Evolutionary conservation across 495 filamentous ascomycete species (phyloP), one percentile per base, ranked within the genome.

Genomic region (Thermochaetoides thermophila): DNA sequence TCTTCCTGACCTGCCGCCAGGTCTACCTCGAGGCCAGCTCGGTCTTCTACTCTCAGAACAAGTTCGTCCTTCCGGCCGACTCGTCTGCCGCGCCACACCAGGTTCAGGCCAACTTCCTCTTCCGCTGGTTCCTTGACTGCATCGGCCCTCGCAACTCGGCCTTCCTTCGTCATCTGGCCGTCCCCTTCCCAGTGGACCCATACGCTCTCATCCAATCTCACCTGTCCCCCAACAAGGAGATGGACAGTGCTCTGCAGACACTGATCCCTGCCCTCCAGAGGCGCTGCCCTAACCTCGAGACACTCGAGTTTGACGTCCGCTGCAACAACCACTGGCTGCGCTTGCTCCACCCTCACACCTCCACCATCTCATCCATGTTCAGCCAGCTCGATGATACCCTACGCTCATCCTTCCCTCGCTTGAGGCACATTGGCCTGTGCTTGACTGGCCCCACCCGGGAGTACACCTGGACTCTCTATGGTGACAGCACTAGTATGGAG

Each of bases 181-280:
- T 37, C 7, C 39, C 39, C n/a, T 41, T 41, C 23, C 39, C 39
- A 3, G 23, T 31, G 4, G 32, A 36, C 13, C 23, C 38, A 6
- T 10, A 12, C 1, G 30, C 50, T 1, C 44, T 48, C 0, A 47
- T 49, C 0, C 40, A 42, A n/a, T 60, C 54, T 16, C 13, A 15
- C 38, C 15, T 25, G 16, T 9, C 3, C 14, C 31, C 18, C 20
- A 36, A 37, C 1, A 42, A 45, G 7, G 60, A 46, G 5, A 56
- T 52, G 1, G 50, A 53, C 3, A 38, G 43, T 17, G 51, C 61
- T 49, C 7, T 4, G 6, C 15, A 17, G 12, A n/a, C 12, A 7
- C 17, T 35, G 16, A 21, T 41, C 7, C 21, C 33, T 9, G 23
- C 27, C 9, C 32, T 41, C 0, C 10, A 10, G 16, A 12, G 3